Evolutionary conservation across 768 basidiomycete genomes (phyloP).

Genomic region (Psilocybe cyanescens): DNA sequence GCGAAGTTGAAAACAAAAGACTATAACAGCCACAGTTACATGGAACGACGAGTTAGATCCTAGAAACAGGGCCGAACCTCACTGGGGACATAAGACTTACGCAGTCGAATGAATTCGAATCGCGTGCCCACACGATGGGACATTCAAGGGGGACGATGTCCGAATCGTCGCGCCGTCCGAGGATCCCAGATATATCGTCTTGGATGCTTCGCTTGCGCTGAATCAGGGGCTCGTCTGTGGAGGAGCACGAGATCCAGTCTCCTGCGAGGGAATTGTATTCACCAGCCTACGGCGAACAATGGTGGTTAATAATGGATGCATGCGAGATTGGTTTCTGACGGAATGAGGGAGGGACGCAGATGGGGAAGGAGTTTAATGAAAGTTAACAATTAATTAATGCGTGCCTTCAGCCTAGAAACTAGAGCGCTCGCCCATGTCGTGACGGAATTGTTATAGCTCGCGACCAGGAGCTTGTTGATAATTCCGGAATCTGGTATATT

Average conservation of each 20-base stretch:
- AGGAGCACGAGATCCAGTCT: slow-evolving; percentile 44
- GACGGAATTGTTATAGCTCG: slow-evolving; percentile 37
- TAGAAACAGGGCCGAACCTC: not conserved
- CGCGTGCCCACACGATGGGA: slow-evolving; percentile 51
- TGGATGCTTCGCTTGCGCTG: slow-evolving; percentile 26
- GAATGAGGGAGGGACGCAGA: too few relatives aligned
- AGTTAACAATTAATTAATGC: not conserved
- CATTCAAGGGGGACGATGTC: slow-evolving; percentile 45
- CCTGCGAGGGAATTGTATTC: slow-evolving; percentile 31
- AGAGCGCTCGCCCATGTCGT: slow-evolving; percentile 44
- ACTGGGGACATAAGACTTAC: slow-evolving; percentile 26
- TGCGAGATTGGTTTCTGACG: too few relatives aligned
- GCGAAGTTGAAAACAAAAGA: slow-evolving; percentile 46
- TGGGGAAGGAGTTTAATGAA: too few relatives aligned
- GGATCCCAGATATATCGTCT: slow-evolving; percentile 34
- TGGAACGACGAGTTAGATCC: too few relatives aligned
- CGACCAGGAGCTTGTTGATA: slow-evolving; percentile 37
- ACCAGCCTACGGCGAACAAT: slow-evolving; percentile 29
- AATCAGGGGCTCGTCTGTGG: slow-evolving; percentile 33
- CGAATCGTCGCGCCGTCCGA: slow-evolving; percentile 14
- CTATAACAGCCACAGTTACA: slow-evolving; percentile 20
- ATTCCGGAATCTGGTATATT: slow-evolving; percentile 39
- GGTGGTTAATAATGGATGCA: not conserved
- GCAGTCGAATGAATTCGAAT: slow-evolving; percentile 49
- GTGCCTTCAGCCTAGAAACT: slow-evolving; percentile 43